Percentiles rank a stretch among this genome's conserved stretches.
Evolutionary conservation across 352 stramenopile genomes (phyloP).

Genomic region (Phytophthora citricola): DNA sequence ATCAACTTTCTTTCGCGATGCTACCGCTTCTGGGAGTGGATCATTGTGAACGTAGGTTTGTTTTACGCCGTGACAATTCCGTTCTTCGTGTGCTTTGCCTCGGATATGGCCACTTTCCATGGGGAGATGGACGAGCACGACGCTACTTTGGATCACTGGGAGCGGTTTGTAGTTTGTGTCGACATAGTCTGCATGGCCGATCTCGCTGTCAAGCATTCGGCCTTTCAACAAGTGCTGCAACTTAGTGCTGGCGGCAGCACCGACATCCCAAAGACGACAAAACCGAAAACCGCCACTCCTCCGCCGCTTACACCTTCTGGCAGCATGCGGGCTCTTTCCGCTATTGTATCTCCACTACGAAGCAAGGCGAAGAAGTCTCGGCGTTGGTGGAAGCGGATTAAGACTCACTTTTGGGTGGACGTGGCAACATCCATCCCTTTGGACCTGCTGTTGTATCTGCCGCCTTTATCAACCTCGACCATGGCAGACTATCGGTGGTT

Average conservation of each 20-base stretch:
- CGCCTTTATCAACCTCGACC: constrained; percentile 25
- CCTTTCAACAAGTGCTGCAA: constrained; percentile 55
- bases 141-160: constrained; percentile 33
- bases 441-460: constrained; percentile 59
- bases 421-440: constrained; percentile 49
- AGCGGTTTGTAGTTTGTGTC: constrained; percentile 45
- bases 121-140: constrained; percentile 17
- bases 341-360: neutral
- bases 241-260: constrained; percentile 30
- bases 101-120: constrained; percentile 29
- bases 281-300: neutral
- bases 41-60: constrained; percentile 52
- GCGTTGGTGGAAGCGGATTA: constrained; percentile 12
- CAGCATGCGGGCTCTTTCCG: constrained; percentile 1
- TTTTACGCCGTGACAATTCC: constrained; percentile 70
- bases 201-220: constrained; percentile 59
- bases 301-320: constrained; percentile 3
- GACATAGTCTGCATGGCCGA: constrained; percentile 66
- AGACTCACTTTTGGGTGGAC: constrained; percentile 33
- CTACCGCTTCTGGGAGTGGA: constrained; percentile 66
- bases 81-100: constrained; percentile 67
- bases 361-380: neutral
- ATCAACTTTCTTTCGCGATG: constrained; percentile 53
- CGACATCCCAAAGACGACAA: constrained; percentile 11
- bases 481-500: constrained; percentile 51